Conservation (phyloP, 2,329 filamentous ascomycete species). For the Microdochium trichocladiopsis region DNA sequence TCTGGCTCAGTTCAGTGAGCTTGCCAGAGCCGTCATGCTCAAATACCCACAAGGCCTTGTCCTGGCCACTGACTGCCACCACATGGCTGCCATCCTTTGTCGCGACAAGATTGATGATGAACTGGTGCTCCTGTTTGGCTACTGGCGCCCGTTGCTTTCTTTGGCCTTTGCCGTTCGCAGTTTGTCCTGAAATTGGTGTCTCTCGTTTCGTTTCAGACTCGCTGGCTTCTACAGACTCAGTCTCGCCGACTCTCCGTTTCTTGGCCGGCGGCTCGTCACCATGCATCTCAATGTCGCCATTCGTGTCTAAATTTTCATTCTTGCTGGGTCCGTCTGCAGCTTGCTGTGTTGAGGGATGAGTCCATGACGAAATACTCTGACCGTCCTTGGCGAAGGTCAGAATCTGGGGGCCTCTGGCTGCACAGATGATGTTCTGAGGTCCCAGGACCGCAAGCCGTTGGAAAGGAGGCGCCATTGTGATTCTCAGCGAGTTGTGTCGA, state of each 20-base stretch:
- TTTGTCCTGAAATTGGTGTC: constrained; percentile 1
- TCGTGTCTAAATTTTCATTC: not conserved
- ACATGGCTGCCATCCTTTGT: constrained; percentile 61
- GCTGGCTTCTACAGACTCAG: constrained; percentile 6
- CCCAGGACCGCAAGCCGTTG: constrained; percentile 5
- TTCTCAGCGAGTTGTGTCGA: not conserved
- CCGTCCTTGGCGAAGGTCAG: constrained; percentile 5
- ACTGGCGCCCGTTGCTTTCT: constrained; percentile 25
- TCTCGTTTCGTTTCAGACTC: constrained; percentile 8
- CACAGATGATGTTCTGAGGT: constrained; percentile 2
- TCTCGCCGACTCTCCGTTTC: constrained; percentile 2
- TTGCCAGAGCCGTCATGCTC: constrained; percentile 53
- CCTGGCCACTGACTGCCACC: constrained; percentile 77
- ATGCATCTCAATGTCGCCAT: not conserved
- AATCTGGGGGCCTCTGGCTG: constrained; percentile 4
- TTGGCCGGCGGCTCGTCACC: not conserved
- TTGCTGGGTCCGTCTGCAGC: not conserved
- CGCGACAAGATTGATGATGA: constrained; percentile 61
- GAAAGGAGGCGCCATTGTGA: constrained; percentile 1
- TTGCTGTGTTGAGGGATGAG: constrained; percentile 1
- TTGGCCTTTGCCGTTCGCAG: constrained; percentile 8
- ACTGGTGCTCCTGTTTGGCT: constrained; percentile 39
- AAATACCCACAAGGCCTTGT: constrained; percentile 86
- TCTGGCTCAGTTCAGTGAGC: constrained; percentile 62
- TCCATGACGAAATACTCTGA: constrained; percentile 2